These are phyloP conservation scores for Pulveroboletus ravenelii DNA, from an alignment of 768 basidiomycete species.

Conservation along the genomic window DNA sequence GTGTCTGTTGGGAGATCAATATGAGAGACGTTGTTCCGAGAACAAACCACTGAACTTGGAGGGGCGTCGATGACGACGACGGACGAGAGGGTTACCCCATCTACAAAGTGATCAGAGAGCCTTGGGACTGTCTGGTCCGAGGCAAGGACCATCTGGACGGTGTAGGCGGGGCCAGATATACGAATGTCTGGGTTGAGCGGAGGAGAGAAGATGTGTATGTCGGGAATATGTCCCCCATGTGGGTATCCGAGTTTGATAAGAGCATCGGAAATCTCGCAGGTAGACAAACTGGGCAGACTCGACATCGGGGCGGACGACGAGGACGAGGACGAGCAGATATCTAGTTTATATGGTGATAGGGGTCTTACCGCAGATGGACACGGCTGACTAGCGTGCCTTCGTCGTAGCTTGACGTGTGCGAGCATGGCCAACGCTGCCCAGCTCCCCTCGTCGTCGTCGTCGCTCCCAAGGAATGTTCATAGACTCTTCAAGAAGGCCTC, in stretches of 20 bases:
- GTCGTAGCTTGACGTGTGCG: background rate
- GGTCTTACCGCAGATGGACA: slow-evolving; percentile 1
- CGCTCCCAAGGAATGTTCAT: slow-evolving; percentile 16
- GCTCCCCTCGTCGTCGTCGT: slow-evolving; percentile 5
- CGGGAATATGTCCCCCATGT: slow-evolving; percentile 78
- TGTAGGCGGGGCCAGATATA: slow-evolving; percentile 79
- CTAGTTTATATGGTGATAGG: background rate
- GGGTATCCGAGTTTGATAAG: slow-evolving; percentile 71
- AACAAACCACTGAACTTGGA: slow-evolving; percentile 42
- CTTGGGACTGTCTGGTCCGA: slow-evolving; percentile 59
- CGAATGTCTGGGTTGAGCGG: slow-evolving; percentile 32
- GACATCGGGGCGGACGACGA: background rate
- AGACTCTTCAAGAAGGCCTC: slow-evolving; percentile 41
- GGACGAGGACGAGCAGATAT: no score
- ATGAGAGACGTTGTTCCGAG: background rate
- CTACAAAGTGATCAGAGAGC: slow-evolving; percentile 73
- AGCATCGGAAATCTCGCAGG: slow-evolving; percentile 87
- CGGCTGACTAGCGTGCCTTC: no score
- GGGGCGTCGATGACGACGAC: slow-evolving; percentile 76
- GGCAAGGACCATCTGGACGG: slow-evolving; percentile 72
- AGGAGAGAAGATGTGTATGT: slow-evolving; percentile 51
- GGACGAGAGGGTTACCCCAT: slow-evolving; percentile 59
- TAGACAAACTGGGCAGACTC: slow-evolving; percentile 43
- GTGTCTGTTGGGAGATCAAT: slow-evolving; percentile 39
- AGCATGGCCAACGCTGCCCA: slow-evolving; percentile 13